phyloP scores from a whole-genome alignment of 306 rosid genomes.

The Ochetophila trinervis region DNA sequence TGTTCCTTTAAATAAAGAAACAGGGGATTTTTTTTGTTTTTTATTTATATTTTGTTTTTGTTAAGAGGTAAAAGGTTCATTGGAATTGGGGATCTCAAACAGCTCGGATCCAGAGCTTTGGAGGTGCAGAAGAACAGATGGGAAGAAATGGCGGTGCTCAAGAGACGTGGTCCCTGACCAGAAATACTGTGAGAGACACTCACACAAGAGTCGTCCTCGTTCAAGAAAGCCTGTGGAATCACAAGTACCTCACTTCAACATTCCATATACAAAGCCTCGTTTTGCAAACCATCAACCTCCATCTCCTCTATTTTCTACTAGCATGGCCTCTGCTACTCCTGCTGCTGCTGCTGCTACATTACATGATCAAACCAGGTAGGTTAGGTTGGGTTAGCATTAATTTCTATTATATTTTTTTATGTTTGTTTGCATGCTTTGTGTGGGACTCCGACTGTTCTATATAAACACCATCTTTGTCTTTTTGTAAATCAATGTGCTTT shows the following conservation, averaged over 20 bases:
- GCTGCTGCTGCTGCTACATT: slow-evolving; percentile 5
- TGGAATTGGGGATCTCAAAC: slow-evolving; percentile 25
- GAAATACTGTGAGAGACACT: slow-evolving; percentile 35
- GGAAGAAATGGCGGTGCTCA: slow-evolving; percentile 42
- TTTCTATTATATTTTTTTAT: slow-evolving; percentile 3
- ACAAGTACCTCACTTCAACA: neutral
- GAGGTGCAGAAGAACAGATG: slow-evolving; percentile 39
- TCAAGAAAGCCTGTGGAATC: slow-evolving; percentile 46
- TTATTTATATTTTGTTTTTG: neutral
- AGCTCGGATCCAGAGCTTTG: slow-evolving; percentile 34
- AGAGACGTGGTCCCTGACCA: slow-evolving; percentile 28
- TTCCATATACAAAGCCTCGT: slow-evolving; percentile 14
- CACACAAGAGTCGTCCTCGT: slow-evolving; percentile 32
- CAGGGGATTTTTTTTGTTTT: neutral
- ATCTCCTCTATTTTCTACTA: slow-evolving; percentile 4
- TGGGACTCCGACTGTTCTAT: neutral
- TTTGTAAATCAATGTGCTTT: slow-evolving; percentile 15
- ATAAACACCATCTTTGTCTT: neutral
- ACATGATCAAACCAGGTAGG: slow-evolving; percentile 31
- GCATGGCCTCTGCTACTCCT: slow-evolving; percentile 8
- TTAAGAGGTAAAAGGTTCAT: slow-evolving; percentile 9
- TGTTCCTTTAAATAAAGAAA: neutral
- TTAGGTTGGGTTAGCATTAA: neutral
- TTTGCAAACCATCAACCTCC: slow-evolving; percentile 13
- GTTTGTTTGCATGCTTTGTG: slow-evolving; percentile 11